phyloP scores from a whole-genome alignment of 345 rosid species.

The Brassica nigra region DNA sequence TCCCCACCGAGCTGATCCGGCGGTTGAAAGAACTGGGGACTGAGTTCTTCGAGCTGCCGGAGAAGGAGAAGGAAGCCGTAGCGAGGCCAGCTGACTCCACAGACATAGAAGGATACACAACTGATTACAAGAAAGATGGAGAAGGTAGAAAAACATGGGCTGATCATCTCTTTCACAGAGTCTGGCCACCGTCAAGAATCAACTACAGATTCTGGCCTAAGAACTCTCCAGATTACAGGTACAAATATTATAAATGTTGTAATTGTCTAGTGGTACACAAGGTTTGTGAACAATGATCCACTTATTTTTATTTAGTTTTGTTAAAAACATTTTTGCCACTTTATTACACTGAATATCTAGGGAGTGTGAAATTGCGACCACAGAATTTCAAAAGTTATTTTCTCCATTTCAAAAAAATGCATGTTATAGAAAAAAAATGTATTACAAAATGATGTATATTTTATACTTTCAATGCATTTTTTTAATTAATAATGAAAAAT shows the following conservation, averaged over 20 bases:
- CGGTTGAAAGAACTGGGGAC: slow-evolving; percentile 51
- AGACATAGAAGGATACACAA: slow-evolving; percentile 55
- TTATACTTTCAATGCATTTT: too few species aligned
- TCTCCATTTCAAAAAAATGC: too few species aligned
- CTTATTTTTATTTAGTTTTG: too few species aligned
- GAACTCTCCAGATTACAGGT: slow-evolving; percentile 65
- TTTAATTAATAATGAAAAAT: too few species aligned
- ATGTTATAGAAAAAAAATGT: too few species aligned
- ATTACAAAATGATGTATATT: too few species aligned
- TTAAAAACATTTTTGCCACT: too few species aligned
- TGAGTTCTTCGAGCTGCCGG: slow-evolving; percentile 63
- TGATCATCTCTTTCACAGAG: slow-evolving; percentile 71
- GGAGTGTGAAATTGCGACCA: too few species aligned
- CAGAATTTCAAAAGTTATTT: too few species aligned
- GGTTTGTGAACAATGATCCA: too few species aligned
- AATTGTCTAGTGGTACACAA: neutral
- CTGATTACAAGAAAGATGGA: neutral
- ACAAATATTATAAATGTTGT: neutral
- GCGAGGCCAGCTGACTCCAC: slow-evolving; percentile 45
- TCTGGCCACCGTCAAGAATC: slow-evolving; percentile 72
- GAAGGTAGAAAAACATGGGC: slow-evolving; percentile 11
- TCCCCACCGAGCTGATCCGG: slow-evolving; percentile 43
- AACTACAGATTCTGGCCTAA: slow-evolving; percentile 66
- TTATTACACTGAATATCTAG: too few species aligned
- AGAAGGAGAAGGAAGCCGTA: slow-evolving; percentile 52